These are phyloP conservation scores for Ogataea philodendri DNA, from an alignment of 805 yeast genomes.

Conservation along the genomic window DNA sequence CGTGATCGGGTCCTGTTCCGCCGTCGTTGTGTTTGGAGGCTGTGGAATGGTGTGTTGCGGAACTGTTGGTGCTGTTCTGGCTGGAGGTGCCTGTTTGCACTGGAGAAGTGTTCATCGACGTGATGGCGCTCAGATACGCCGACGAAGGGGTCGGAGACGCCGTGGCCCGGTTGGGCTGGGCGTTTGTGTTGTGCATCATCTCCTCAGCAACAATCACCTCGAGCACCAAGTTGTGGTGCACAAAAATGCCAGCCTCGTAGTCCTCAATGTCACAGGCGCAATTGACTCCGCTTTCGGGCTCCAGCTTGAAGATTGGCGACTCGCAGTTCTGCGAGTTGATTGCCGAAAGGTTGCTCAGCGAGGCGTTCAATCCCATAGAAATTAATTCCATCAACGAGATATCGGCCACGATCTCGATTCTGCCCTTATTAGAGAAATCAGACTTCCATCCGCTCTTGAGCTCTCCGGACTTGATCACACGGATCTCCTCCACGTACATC, in stretches of 20 bases:
- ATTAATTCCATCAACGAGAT: slow-evolving; percentile 58
- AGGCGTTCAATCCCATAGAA: slow-evolving; percentile 43
- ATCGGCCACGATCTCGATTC: slow-evolving; percentile 75
- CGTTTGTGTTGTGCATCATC: slow-evolving; percentile 39
- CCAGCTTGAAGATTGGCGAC: slow-evolving; percentile 30
- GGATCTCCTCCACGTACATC: slow-evolving; percentile 66
- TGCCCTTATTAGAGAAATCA: slow-evolving; percentile 76
- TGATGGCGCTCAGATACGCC: slow-evolving; percentile 10
- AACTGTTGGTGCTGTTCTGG: slow-evolving; percentile 1
- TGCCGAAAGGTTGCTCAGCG: slow-evolving; percentile 28
- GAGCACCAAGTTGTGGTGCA: slow-evolving; percentile 71
- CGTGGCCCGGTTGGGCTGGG: slow-evolving; percentile 21
- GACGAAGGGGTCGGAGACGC: slow-evolving; percentile 25
- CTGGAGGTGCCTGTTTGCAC: slow-evolving; percentile 5
- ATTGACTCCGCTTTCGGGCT: slow-evolving; percentile 40
- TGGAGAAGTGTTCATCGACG: slow-evolving; percentile 10
- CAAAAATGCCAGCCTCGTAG: slow-evolving; percentile 72
- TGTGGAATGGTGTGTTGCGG: slow-evolving; percentile 6
- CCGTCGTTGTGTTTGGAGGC: slow-evolving; percentile 22
- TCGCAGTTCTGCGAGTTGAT: slow-evolving; percentile 36
- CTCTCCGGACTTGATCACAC: slow-evolving; percentile 76
- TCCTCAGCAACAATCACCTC: slow-evolving; percentile 97
- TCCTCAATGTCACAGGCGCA: slow-evolving; percentile 81
- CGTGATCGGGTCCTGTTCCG: slow-evolving; percentile 34
- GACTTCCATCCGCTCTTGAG: slow-evolving; percentile 93